Evolutionary conservation across 805 yeast species (phyloP), one percentile per base, ranked within the genome.

Genomic region (Teunomyces stri): DNA sequence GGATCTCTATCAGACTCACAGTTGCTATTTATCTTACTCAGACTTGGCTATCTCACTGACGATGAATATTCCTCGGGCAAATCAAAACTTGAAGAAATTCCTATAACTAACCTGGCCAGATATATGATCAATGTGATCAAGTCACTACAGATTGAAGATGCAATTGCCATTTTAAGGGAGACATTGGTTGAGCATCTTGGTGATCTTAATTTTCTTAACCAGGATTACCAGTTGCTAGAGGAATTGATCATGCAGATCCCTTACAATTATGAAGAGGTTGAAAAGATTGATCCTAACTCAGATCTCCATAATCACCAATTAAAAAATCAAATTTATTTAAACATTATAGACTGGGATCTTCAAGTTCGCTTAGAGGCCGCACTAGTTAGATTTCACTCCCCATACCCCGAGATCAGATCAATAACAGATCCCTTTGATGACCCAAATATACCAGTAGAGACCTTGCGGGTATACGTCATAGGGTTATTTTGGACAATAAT

Each of bases 371-470:
- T 71, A 28, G 74, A 75, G 48, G 81, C 81, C 4, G 72, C 69
- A 27, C 57, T 78, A 37, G 65, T 65, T 15, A 67, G 65, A 13
- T 69, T 49, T 52, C 74, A 72, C 57, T 77, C 84, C 5, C 85
- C 86, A 4, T 82, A 81, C 51, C 84, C 87, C 1, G 88, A 84
- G 55, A 84, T 84, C 11, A 65, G 88, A 33, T 82, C 87, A 7
- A 77, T 84, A 15, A 81, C 81, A n/a, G 82, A 80, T 13, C 77
- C 82, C 10, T 66, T 55, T 43, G 87, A 82, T 53, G 84, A 82
- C 49, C 75, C 76, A 1, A 42, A 53, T 2, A 51, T 74, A 31
- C 79, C 81, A 0, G 74, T 70, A 33, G 82, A 79, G 49, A 81
- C 86, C 6, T 52, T 79, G 45, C 68, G 87, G 43, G 79, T 79